Evolutionary conservation across 2,329 filamentous ascomycete species (phyloP), one percentile per base, ranked within the genome.

Genomic region (Apiospora pterosperma): DNA sequence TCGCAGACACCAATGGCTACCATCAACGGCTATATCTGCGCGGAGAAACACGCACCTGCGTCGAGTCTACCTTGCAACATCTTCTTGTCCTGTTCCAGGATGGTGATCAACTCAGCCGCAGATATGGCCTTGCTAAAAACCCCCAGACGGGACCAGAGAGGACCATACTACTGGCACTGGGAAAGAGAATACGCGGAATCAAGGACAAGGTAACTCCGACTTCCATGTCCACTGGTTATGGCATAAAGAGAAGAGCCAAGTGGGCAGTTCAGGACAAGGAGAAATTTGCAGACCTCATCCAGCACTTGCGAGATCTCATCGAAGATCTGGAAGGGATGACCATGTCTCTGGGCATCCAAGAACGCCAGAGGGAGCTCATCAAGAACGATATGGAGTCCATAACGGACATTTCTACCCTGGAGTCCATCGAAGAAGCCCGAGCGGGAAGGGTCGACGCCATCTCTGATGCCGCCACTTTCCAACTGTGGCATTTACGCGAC

Each of bases 231-330:
- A 19, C 38, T 39, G 38, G 38, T 3, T 19, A 39, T 39, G 38
- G 38, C 7, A 59, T 23, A 10, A 61, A 25, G 34, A 36, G 31
- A 63, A 34, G 39, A 23, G 59, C 62, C 19, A 23, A n/a, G 8
- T 66, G 62, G 65, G 65, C 59, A 11, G 60, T 66, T 34, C 31
- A 38, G 14, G 65, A 66, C 36, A 61, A 48, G 36, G 42, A 58
- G 16, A 66, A 59, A 42, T 66, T 66, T 36, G 34, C 8, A 5
- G 58, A 66, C 14, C 62, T 64, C 23, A 38, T 64, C 11, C 62
- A 62, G 62, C 58, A 66, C 21, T 36, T 66, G 39, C 64, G 42
- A 28, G 65, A 62, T 36, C 44, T 62, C 36, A 64, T 48, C 19
- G 62, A 66, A 34, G 65, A 66, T 36, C 42, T 66, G 41, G 62